A percentile compares a stretch with the other conserved stretches of the same genome.
phyloP scores from a whole-genome alignment of 805 yeast genomes.

The Myxozyma lipomycoides region DNA sequence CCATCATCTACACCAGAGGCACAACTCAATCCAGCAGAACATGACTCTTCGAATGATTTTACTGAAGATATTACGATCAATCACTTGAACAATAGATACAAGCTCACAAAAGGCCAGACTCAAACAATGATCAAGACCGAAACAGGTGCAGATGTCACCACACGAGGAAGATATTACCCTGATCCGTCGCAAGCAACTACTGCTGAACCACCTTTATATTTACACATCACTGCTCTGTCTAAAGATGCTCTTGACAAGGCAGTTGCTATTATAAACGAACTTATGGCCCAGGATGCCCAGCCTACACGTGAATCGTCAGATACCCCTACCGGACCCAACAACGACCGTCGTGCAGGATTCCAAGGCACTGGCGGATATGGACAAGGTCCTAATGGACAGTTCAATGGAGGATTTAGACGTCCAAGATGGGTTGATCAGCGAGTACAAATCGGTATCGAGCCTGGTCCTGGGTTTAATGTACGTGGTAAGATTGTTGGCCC shows the following conservation, averaged over 20 bases:
- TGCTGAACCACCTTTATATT: constrained; percentile 35
- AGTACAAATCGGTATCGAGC: constrained; percentile 28
- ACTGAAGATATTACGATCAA: constrained; percentile 36
- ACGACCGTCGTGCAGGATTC: background rate
- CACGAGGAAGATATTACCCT: constrained; percentile 39
- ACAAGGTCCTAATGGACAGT: constrained; percentile 1
- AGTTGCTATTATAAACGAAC: constrained; percentile 57
- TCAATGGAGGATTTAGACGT: constrained; percentile 4
- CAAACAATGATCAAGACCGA: constrained; percentile 33
- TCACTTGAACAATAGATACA: constrained; percentile 37
- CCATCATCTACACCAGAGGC: background rate
- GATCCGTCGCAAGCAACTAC: constrained; percentile 35
- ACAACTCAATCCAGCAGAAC: background rate
- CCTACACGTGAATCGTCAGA: constrained; percentile 8
- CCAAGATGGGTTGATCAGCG: constrained; percentile 30
- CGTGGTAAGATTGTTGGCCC: constrained; percentile 38
- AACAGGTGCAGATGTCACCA: constrained; percentile 36
- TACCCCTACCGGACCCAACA: background rate
- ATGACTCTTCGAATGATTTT: constrained; percentile 23
- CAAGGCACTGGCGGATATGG: background rate
- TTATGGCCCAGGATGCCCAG: constrained; percentile 32
- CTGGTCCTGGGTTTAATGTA: constrained; percentile 32
- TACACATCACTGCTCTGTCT: constrained; percentile 60
- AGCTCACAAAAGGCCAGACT: constrained; percentile 38
- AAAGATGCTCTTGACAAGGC: constrained; percentile 52